Base-by-base conservation (phyloP, 768 basidiomycete genomes). In the Sutorius australiensis region DNA sequence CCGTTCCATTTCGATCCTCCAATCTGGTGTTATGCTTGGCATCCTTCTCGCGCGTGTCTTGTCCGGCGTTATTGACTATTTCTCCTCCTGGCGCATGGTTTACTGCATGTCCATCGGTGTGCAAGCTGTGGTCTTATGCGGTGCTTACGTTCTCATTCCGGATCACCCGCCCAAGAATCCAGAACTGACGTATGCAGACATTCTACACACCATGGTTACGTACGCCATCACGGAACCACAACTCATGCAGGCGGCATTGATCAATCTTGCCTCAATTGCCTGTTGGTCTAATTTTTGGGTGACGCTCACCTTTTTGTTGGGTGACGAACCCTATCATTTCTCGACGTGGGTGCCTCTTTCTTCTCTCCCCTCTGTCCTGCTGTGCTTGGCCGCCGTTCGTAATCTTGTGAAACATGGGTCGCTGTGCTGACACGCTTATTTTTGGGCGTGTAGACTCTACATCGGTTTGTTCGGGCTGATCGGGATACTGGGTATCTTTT, bases 401-500 rank as follows among this genome's bases (percentile, higher is more conserved):
- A 11, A 30, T 33, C 11, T 17, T 17, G 21, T 24, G 27, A 43
- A 33, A 55, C 28, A 3, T 40, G 24, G 4, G 17, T 0, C 5
- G 14, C 21, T 28, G 21, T 14, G 14, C 17, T 58, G 34, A 57
- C 34, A 19, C 16, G 3, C n/a, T 47, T 19, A 9, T 41, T 17
- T 17, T 40, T 43, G 39, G 12, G 32, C 11, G 27, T 43, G 12
- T 47, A 54, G 61, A 24, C 61, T 63, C 48, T 68, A 69, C 28
- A 78, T 78, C 38, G 79, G 79, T 42, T 59, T 80, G 5, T 76
- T 80, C 48, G 79, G 77, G 13, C 68, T 80, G 7, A 63, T 80
- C 17, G 79, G 79, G 12, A 63, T 79, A 21, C 56, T 64, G 51
- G 78, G 73, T 28, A 67, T 77, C 44, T 52, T 62, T 19, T 59